Percentiles rank a stretch among this genome's conserved stretches.
phyloP scores from a whole-genome alignment of 805 yeast species.

The Yamadazyma tumulicola region DNA sequence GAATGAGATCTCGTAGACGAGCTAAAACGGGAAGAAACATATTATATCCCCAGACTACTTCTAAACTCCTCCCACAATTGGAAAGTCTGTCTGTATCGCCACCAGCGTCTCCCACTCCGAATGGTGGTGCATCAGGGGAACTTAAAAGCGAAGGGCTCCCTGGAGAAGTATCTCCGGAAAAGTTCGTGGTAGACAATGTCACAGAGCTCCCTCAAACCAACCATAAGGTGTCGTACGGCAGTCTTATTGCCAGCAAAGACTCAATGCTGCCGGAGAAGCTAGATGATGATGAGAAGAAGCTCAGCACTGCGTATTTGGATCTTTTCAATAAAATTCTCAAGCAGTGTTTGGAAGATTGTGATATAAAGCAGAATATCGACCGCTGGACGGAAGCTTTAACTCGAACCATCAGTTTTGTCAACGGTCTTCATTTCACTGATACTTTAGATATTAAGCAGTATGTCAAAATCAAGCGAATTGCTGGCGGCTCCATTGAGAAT shows the following conservation, averaged over 20 bases:
- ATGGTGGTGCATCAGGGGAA: too few relatives aligned
- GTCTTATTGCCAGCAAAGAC: constrained; percentile 1
- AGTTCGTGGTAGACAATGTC: too few relatives aligned
- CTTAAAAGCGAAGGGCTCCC: too few relatives aligned
- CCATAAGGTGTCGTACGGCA: constrained; percentile 10
- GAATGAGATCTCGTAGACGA: constrained; percentile 58
- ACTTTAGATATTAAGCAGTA: constrained; percentile 84
- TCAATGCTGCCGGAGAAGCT: constrained; percentile 6
- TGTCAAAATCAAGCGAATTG: constrained; percentile 78
- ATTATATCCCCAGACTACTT: constrained; percentile 20
- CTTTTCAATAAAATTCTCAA: constrained; percentile 51
- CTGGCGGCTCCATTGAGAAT: constrained; percentile 67
- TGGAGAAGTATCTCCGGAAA: neutral
- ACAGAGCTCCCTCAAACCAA: too few relatives aligned
- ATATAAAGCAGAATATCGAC: constrained; percentile 39
- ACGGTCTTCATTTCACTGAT: constrained; percentile 63
- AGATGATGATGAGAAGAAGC: constrained; percentile 6
- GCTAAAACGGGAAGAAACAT: constrained; percentile 38
- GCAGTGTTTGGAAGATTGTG: constrained; percentile 64
- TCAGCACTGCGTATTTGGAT: constrained; percentile 21
- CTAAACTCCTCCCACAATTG: constrained; percentile 16
- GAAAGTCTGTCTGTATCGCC: constrained; percentile 12
- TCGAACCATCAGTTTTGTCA: constrained; percentile 51
- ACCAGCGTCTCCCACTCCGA: constrained; percentile 17
- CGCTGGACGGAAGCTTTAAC: constrained; percentile 60